Base-by-base conservation (phyloP, 164 flowering plant species). In the Vitis rupestris region DNA sequence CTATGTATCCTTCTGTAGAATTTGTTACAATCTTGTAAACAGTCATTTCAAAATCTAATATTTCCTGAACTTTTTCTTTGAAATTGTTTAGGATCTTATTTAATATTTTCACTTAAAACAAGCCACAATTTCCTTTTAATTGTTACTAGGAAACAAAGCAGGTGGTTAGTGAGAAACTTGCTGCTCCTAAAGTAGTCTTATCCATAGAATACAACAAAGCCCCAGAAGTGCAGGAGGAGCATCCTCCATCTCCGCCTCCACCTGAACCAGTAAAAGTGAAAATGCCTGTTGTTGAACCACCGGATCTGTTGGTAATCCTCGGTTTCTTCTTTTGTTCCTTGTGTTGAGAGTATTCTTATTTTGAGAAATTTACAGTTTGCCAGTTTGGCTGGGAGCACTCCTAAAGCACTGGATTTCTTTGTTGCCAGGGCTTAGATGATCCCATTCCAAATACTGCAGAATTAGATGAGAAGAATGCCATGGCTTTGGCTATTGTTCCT, bases 401-500 rank as follows among this genome's bases (percentile, higher is more conserved):
- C 50, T 70, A 56, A 70, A 15, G 44, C 17, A 15, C 50, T 10
- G 4, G 44, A 37, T 75, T 66, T 65, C 55, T 70, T 76, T 74
- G 58, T 56, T 80, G 49, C 19, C 73, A 95, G 99, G 86, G 83
- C 67, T 68, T 91, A 74, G 70, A 89, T 74, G 95, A 89, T 82
- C 86, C 95, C 17, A 65, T 13, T 59, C 91, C 97, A 56, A 88
- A 79, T 73, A 93, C 88, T 27, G 72, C 90, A 29, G 92, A 86
- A 17, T 81, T 95, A 17, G 97, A 95, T 63, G 92, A 90, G 76
- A 90, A 88, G 82, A 95, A 93, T 82, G 84, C 97, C 37, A 51
- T 91, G 77, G 97, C 99, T 71, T 83, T 95, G 68, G 98, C 99
- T 17, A 93, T 95, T 80, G 92, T 95, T 72, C 89, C 99, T 51